A percentile compares a stretch with the other conserved stretches of the same genome.
phyloP scores from a whole-genome alignment of 2,329 filamentous ascomycete genomes.

The Aspergillus fischeri region DNA sequence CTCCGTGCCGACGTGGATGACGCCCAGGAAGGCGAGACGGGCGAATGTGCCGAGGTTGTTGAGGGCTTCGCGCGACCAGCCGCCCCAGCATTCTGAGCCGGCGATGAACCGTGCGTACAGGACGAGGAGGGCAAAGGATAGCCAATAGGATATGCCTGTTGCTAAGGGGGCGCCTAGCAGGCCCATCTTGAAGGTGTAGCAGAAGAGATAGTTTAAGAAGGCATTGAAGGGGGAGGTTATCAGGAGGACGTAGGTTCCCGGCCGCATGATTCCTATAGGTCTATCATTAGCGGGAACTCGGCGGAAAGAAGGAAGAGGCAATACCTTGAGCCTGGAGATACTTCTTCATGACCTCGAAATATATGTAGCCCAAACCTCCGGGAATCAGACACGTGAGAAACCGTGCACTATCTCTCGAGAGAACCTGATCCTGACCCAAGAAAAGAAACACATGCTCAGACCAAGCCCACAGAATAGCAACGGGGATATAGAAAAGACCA shows the following conservation, averaged over 20 bases:
- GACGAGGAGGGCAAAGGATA: conserved; percentile 71
- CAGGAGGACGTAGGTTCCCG: conserved; percentile 59
- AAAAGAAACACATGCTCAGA: conserved; percentile 70
- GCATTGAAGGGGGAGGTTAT: conserved; percentile 59
- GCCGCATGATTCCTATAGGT: conserved; percentile 55
- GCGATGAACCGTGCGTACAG: conserved; percentile 67
- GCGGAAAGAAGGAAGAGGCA: neutral
- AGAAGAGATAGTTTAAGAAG: conserved; percentile 61
- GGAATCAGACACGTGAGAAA: conserved; percentile 73
- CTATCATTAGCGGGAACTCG: neutral
- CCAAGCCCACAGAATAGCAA: conserved; percentile 69
- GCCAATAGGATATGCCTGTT: conserved; percentile 81
- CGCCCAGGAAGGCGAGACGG: conserved; percentile 68
- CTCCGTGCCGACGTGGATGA: conserved; percentile 82
- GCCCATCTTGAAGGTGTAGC: conserved; percentile 66
- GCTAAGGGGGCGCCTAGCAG: conserved; percentile 77
- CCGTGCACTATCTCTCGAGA: conserved; percentile 67
- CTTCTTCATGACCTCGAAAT: conserved; percentile 73
- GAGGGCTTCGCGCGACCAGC: conserved; percentile 62
- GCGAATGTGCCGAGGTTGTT: conserved; percentile 67
- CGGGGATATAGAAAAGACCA: conserved; percentile 65
- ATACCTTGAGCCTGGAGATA: conserved; percentile 56
- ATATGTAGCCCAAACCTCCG: conserved; percentile 80
- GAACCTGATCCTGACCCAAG: conserved; percentile 73
- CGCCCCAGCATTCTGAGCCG: conserved; percentile 76